A percentile compares a stretch with the other conserved stretches of the same genome.
These are phyloP conservation scores for Emergomyces pasteurianus DNA, from an alignment of 2,329 filamentous ascomycete species.

Conservation along the genomic window DNA sequence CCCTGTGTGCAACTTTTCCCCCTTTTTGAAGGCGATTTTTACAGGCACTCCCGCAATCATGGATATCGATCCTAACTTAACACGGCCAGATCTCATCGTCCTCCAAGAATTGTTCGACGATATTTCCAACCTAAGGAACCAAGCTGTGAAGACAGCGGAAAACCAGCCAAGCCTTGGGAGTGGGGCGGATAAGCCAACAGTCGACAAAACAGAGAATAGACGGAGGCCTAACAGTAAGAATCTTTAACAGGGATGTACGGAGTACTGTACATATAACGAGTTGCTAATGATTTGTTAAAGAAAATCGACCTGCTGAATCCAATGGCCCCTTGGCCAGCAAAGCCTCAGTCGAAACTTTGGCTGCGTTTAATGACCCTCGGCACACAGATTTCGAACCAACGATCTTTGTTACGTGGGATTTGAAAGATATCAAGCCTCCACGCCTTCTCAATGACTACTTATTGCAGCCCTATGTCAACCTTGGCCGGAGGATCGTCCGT, in stretches of 20 bases:
- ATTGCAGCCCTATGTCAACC: conserved; percentile 47
- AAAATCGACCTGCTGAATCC: neutral
- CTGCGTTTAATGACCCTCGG: conserved; percentile 39
- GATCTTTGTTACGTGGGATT: conserved; percentile 42
- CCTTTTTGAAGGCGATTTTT: neutral
- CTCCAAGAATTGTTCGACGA: conserved; percentile 27
- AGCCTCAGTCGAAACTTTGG: conserved; percentile 32
- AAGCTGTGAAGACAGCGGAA: conserved; percentile 1
- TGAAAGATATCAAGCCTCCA: conserved; percentile 32
- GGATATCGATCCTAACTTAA: conserved; percentile 14
- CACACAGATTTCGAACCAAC: conserved; percentile 43
- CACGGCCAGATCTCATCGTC: conserved; percentile 28
- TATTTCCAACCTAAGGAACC: conserved; percentile 10
- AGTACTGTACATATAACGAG: no score
- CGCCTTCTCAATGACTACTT: conserved; percentile 36
- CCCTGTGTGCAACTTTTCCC: neutral
- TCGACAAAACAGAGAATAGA: neutral
- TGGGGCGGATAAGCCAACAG: neutral
- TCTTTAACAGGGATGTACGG: neutral
- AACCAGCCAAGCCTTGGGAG: neutral
- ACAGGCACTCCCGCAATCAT: neutral
- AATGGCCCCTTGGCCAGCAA: conserved; percentile 10
- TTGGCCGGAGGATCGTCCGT: conserved; percentile 48
- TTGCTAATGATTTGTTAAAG: neutral
- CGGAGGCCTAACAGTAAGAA: neutral